phyloP scores from a whole-genome alignment of 345 rosid genomes.

The Melaleuca quinquenervia region DNA sequence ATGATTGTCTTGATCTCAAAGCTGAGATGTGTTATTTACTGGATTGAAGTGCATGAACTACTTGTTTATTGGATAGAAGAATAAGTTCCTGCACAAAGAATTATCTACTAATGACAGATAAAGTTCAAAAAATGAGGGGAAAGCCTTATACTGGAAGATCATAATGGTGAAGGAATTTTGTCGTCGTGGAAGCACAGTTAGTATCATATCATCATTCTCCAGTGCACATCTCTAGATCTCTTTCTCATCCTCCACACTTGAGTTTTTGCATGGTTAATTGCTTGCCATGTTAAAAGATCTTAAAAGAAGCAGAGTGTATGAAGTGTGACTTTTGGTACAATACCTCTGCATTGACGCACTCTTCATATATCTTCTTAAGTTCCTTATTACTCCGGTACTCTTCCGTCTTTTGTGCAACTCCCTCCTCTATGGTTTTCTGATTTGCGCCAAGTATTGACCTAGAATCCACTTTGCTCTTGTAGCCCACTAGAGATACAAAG shows the following conservation, averaged over 20 bases:
- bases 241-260: background rate
- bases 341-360: conserved; percentile 29
- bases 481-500: conserved; percentile 31
- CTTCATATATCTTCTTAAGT: conserved; percentile 15
- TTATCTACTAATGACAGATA: background rate
- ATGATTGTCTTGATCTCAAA: background rate
- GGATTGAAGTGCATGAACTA: background rate
- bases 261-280: background rate
- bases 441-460: conserved; percentile 32
- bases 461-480: conserved; percentile 32
- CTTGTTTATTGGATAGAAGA: background rate
- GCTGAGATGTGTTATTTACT: background rate
- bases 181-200: background rate
- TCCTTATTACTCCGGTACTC: conserved; percentile 27
- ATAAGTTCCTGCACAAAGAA: background rate
- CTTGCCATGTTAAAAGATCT: background rate
- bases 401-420: conserved; percentile 26
- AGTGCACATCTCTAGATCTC: background rate
- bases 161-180: background rate
- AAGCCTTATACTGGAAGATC: background rate
- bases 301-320: background rate
- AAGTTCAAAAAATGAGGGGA: background rate
- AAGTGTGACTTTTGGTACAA: background rate
- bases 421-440: conserved; percentile 24
- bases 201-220: background rate